phyloP scores from a whole-genome alignment of 1,139 yeast species.

The Suhomyces guaymorum region DNA sequence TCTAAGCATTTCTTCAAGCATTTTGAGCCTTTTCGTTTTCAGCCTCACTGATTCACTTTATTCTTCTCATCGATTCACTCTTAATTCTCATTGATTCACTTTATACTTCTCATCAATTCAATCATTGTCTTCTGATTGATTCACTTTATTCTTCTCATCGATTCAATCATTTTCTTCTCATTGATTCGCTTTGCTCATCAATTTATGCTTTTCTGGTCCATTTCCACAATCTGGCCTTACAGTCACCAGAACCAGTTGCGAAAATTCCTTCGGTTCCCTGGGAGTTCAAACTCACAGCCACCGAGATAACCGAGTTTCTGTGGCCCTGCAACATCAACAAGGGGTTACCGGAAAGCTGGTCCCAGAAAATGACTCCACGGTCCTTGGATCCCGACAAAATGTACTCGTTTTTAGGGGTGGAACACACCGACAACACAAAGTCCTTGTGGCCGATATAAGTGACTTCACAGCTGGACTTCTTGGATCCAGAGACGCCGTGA shows the following conservation, averaged over 20 bases:
- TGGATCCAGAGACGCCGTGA: conserved; percentile 27
- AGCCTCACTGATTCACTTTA: too few relatives aligned
- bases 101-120: too few relatives aligned
- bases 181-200: background rate
- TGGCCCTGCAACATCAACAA: conserved; percentile 96
- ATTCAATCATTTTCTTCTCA: too few relatives aligned
- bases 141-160: too few relatives aligned
- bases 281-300: conserved; percentile 81
- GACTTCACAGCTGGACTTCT: conserved; percentile 75
- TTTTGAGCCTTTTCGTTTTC: too few relatives aligned
- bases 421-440: conserved; percentile 90
- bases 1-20: too few relatives aligned
- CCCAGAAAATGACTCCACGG: conserved; percentile 98
- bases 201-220: conserved; percentile 43
- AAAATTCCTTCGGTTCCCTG: conserved; percentile 73
- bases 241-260: conserved; percentile 98
- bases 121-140: too few relatives aligned
- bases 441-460: conserved; percentile 96
- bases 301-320: conserved; percentile 92
- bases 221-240: conserved; percentile 96
- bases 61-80: too few relatives aligned
- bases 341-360: conserved; percentile 88
- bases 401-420: conserved; percentile 91
- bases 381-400: conserved; percentile 94
- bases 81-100: too few relatives aligned